Conservation (phyloP, 768 basidiomycete species). For the Ramaria sp. region DNA sequence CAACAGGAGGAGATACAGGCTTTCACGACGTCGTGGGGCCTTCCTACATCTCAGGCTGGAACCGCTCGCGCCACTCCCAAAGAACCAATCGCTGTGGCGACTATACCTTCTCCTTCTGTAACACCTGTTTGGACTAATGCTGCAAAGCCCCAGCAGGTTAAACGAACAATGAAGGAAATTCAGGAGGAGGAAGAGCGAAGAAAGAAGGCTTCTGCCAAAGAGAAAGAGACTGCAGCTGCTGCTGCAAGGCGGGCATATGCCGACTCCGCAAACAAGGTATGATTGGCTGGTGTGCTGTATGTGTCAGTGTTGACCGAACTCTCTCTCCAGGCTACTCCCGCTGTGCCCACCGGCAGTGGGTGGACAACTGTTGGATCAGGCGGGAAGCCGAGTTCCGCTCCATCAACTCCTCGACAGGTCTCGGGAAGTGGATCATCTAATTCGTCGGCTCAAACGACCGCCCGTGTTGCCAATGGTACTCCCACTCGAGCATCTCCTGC, state of each 20-base stretch:
- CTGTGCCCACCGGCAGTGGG: slow-evolving; percentile 32
- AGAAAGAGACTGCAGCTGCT: slow-evolving; percentile 41
- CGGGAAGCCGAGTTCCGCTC: slow-evolving; percentile 42
- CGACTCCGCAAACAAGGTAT: slow-evolving; percentile 67
- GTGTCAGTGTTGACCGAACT: neutral
- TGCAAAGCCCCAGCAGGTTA: slow-evolving; percentile 41
- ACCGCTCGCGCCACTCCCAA: slow-evolving; percentile 27
- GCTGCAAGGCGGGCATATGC: slow-evolving; percentile 66
- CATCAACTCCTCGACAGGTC: slow-evolving; percentile 20
- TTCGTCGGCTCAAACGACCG: slow-evolving; percentile 17
- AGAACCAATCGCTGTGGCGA: slow-evolving; percentile 20
- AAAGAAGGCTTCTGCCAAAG: slow-evolving; percentile 56
- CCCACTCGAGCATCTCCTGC: slow-evolving; percentile 23
- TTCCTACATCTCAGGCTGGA: slow-evolving; percentile 75
- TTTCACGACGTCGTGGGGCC: slow-evolving; percentile 73
- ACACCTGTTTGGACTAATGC: slow-evolving; percentile 67
- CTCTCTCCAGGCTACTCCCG: slow-evolving; percentile 18
- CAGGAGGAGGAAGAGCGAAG: slow-evolving; percentile 92
- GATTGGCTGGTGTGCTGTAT: slow-evolving; percentile 1
- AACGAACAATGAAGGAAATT: slow-evolving; percentile 98
- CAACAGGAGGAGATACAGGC: slow-evolving; percentile 21
- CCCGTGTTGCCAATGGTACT: slow-evolving; percentile 21
- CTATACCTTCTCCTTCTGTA: slow-evolving; percentile 17
- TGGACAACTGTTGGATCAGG: slow-evolving; percentile 85
- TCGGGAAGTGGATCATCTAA: slow-evolving; percentile 25